A percentile compares a stretch with the other conserved stretches of the same genome.
These are phyloP conservation scores for Auriscalpium microsporum DNA, from an alignment of 768 basidiomycete species.

Conservation along the genomic window DNA sequence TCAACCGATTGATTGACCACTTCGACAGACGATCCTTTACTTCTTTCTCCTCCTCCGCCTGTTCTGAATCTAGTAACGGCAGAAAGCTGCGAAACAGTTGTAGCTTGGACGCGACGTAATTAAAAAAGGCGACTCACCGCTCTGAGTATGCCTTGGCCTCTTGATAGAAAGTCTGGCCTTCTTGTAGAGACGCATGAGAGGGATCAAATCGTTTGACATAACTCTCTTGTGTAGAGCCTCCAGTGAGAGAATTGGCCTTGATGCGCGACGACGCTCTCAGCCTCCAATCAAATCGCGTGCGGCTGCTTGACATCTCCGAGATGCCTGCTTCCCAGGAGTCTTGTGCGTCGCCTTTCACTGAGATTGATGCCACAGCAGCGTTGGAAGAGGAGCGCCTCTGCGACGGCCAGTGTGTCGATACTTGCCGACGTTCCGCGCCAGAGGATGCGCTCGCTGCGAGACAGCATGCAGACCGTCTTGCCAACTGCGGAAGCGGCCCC, in stretches of 20 bases:
- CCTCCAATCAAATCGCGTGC: conserved; percentile 54
- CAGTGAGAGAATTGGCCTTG: conserved; percentile 8
- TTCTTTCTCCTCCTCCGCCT: conserved; percentile 51
- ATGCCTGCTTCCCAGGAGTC: background rate
- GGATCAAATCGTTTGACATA: conserved; percentile 34
- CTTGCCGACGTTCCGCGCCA: too few relatives aligned
- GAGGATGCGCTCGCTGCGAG: too few relatives aligned
- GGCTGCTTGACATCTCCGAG: background rate
- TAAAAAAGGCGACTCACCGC: conserved; percentile 31
- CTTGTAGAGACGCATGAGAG: conserved; percentile 23
- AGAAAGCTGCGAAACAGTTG: conserved; percentile 31
- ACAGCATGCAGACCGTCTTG: too few relatives aligned
- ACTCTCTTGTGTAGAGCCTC: conserved; percentile 11
- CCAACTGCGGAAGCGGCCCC: background rate
- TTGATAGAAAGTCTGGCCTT: conserved; percentile 36
- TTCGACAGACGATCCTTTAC: conserved; percentile 55
- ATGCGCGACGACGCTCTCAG: conserved; percentile 41
- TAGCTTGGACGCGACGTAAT: background rate
- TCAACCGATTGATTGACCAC: conserved; percentile 55
- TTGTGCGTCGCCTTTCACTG: background rate
- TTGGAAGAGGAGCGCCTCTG: too few relatives aligned
- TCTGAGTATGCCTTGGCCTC: conserved; percentile 47
- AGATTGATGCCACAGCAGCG: too few relatives aligned
- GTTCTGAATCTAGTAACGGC: conserved; percentile 46
- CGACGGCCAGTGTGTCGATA: too few relatives aligned